Percentiles rank a stretch among this genome's conserved stretches.
phyloP scores from a whole-genome alignment of 2,329 filamentous ascomycete species.

The Fusarium praegraminearum region DNA sequence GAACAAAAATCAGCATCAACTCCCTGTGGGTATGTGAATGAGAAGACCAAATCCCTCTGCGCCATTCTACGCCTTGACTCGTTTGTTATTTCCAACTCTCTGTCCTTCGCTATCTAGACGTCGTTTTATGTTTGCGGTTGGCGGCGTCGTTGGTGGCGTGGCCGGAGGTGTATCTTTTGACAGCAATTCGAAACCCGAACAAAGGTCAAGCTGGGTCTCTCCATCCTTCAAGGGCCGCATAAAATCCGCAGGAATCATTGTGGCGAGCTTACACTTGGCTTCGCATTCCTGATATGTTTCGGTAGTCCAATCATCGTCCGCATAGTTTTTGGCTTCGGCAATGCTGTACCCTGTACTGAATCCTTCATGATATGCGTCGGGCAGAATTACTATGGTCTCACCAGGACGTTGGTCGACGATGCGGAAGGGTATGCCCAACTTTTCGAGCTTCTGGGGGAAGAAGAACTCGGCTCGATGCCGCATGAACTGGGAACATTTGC shows the following conservation, averaged over 20 bases:
- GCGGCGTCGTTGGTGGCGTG: conserved; percentile 11
- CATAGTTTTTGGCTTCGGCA: conserved; percentile 57
- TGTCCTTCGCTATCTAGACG: conserved; percentile 24
- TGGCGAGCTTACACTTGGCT: conserved; percentile 50
- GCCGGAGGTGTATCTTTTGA: conserved; percentile 22
- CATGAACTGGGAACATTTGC: conserved; percentile 56
- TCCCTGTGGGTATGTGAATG: conserved; percentile 23
- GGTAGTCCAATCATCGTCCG: conserved; percentile 53
- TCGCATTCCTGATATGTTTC: conserved; percentile 54
- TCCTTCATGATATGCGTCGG: conserved; percentile 57
- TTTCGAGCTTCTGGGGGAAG: conserved; percentile 56
- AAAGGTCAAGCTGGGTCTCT: conserved; percentile 52
- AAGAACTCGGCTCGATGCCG: conserved; percentile 57
- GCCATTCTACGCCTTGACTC: conserved; percentile 36
- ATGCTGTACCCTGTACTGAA: conserved; percentile 58
- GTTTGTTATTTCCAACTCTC: conserved; percentile 33
- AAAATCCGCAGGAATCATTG: conserved; percentile 53
- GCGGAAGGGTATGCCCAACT: conserved; percentile 54
- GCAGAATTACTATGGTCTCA: conserved; percentile 56
- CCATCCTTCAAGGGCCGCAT: conserved; percentile 51
- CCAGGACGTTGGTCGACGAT: conserved; percentile 56
- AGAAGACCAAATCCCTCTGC: conserved; percentile 5
- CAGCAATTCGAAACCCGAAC: conserved; percentile 41
- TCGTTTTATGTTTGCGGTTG: conserved; percentile 30
- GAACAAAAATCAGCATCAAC: conserved; percentile 20